Percentiles rank a stretch among this genome's conserved stretches.
Conservation (phyloP, 495 filamentous ascomycete genomes). For the Ascodesmis nigricans region DNA sequence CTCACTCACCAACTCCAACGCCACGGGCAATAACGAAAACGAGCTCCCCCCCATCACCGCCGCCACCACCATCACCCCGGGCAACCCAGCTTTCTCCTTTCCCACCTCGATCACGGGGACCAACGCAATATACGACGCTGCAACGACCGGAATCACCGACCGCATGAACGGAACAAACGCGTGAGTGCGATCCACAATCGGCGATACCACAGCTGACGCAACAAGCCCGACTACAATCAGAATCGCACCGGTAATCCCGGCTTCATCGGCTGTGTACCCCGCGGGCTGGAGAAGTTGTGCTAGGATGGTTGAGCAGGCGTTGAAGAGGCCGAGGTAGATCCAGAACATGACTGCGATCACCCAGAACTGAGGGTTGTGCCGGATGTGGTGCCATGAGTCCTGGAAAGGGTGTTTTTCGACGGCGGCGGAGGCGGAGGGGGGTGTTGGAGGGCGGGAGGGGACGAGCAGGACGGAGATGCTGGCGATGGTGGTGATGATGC, state of each 20-base stretch:
- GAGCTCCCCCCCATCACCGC: constrained; percentile 53
- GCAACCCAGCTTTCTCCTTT: constrained; percentile 38
- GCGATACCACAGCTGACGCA: constrained; percentile 47
- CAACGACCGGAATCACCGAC: constrained; percentile 53
- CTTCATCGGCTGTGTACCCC: constrained; percentile 53
- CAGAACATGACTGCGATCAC: constrained; percentile 56
- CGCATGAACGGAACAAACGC: constrained; percentile 55
- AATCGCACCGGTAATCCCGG: constrained; percentile 71
- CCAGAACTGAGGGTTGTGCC: constrained; percentile 35
- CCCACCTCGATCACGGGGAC: constrained; percentile 58
- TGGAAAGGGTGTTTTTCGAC: too few relatives aligned
- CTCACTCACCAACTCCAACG: constrained; percentile 68
- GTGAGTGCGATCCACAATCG: constrained; percentile 68
- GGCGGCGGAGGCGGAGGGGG: constrained; percentile 30
- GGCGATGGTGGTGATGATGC: constrained; percentile 60
- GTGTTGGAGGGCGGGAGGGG: constrained; percentile 56
- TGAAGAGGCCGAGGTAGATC: constrained; percentile 82
- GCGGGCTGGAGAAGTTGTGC: constrained; percentile 79
- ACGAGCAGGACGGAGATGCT: constrained; percentile 69
- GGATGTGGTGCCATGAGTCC: too few relatives aligned
- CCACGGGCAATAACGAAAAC: constrained; percentile 67
- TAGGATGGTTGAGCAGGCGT: constrained; percentile 65
- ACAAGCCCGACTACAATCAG: constrained; percentile 82
- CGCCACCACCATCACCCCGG: constrained; percentile 51
- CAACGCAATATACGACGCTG: constrained; percentile 46